These are phyloP conservation scores for Lasiosphaeria hispida DNA, from an alignment of 495 filamentous ascomycete species.

Conservation along the genomic window DNA sequence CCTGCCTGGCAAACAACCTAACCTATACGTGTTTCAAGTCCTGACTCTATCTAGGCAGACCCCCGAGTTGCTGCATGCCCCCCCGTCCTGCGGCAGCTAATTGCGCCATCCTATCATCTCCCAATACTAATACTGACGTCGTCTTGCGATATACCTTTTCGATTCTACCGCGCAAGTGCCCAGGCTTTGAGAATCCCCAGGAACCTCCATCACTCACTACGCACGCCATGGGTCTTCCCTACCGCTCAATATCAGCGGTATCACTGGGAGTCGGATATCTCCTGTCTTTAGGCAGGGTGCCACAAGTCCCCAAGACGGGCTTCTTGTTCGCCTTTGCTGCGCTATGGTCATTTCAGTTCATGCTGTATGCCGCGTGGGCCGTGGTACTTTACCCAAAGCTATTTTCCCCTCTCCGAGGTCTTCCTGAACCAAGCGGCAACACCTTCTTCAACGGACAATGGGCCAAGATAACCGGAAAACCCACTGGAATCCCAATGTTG, in stretches of 20 bases:
- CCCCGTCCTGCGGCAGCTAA: too few species aligned
- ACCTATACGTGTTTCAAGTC: too few species aligned
- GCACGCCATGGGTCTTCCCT: conserved; percentile 24
- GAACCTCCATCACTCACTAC: neutral
- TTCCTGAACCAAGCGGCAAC: conserved; percentile 55
- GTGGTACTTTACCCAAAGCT: conserved; percentile 66
- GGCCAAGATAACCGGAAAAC: conserved; percentile 50
- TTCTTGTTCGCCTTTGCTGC: conserved; percentile 26
- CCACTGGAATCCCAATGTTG: conserved; percentile 59
- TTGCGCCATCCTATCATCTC: too few species aligned
- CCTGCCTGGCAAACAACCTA: too few species aligned
- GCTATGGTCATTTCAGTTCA: conserved; percentile 27
- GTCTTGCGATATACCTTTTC: neutral
- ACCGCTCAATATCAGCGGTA: conserved; percentile 19
- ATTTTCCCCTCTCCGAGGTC: conserved; percentile 66
- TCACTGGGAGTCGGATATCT: conserved; percentile 34
- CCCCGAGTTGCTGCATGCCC: too few species aligned
- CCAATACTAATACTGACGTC: neutral
- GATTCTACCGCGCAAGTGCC: neutral
- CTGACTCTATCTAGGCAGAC: too few species aligned
- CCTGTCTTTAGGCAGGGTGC: conserved; percentile 25
- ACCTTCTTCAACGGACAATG: conserved; percentile 56
- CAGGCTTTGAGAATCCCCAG: neutral
- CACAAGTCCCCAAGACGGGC: conserved; percentile 24
- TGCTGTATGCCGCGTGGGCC: conserved; percentile 42